These are phyloP conservation scores for Trametes pubescens DNA, from an alignment of 1,284 basidiomycete species.

Conservation along the genomic window DNA sequence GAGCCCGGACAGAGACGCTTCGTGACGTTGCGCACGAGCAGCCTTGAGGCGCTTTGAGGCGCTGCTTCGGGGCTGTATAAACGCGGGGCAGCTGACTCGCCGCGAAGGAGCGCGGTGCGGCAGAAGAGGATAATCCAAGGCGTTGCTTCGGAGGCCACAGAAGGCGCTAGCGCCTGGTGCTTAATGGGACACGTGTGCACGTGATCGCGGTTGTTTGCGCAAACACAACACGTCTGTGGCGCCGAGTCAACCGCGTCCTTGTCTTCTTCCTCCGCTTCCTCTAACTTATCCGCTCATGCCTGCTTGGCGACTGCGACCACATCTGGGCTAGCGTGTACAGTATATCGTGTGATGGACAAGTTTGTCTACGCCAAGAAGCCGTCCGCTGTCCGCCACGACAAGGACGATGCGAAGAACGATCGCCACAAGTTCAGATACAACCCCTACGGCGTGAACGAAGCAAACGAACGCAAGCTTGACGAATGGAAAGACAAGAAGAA, in stretches of 20 bases:
- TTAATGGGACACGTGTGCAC: slow-evolving; percentile 13
- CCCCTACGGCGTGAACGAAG: slow-evolving; percentile 42
- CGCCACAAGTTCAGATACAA: slow-evolving; percentile 42
- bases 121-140: slow-evolving; percentile 41
- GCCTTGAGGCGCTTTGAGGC: neutral
- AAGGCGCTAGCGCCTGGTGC: neutral
- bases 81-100: slow-evolving; percentile 25
- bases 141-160: slow-evolving; percentile 36
- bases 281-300: slow-evolving; percentile 9
- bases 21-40: slow-evolving; percentile 22
- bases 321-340: slow-evolving; percentile 17
- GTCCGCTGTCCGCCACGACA: slow-evolving; percentile 25
- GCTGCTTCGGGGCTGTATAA: slow-evolving; percentile 6
- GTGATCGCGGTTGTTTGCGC: slow-evolving; percentile 30
- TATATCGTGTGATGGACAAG: slow-evolving; percentile 47
- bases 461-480: slow-evolving; percentile 39
- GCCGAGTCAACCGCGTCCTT: slow-evolving; percentile 11
- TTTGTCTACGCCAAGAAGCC: slow-evolving; percentile 49
- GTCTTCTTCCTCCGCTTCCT: slow-evolving; percentile 11
- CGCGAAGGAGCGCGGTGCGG: slow-evolving; percentile 11
- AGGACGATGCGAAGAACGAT: slow-evolving; percentile 34
- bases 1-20: slow-evolving; percentile 8
- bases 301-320: slow-evolving; percentile 10
- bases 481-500: slow-evolving; percentile 43
- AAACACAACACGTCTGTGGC: slow-evolving; percentile 41